Evolutionary conservation across 2,329 filamentous ascomycete species (phyloP).

Genomic region (Colletotrichum lentis): DNA sequence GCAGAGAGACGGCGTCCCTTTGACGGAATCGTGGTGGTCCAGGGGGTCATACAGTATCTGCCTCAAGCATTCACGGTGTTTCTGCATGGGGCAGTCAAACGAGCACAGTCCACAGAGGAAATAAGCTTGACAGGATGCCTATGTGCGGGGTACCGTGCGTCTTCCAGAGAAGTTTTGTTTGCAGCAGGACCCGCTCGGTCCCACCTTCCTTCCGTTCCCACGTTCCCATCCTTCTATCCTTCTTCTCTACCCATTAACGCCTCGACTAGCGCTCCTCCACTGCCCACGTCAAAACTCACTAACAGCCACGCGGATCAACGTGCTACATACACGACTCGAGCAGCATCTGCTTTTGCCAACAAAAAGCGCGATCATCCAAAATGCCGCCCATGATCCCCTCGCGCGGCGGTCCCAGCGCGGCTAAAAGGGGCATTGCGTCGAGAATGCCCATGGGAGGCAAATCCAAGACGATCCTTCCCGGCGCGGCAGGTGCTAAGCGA

Average conservation of each 20-base stretch:
- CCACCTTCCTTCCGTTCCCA: neutral
- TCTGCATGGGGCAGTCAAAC: neutral
- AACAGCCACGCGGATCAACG: neutral
- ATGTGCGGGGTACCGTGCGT: neutral
- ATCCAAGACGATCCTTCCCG: constrained; percentile 41
- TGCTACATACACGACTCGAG: neutral
- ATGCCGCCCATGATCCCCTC: constrained; percentile 43
- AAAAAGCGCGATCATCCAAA: neutral
- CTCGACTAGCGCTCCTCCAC: neutral
- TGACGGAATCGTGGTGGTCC: neutral
- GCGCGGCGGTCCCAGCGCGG: constrained; percentile 45
- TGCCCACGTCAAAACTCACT: neutral
- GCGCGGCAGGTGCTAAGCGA: constrained; percentile 41
- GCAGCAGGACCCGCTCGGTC: neutral
- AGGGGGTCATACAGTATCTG: neutral
- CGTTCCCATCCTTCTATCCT: too few species aligned
- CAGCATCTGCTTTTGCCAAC: neutral
- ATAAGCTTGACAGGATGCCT: neutral
- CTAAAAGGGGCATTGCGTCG: constrained; percentile 35
- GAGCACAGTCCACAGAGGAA: constrained; percentile 8
- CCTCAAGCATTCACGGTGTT: neutral
- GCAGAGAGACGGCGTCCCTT: neutral
- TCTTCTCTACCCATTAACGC: too few species aligned
- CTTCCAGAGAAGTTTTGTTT: neutral
- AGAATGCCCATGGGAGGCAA: constrained; percentile 17